Evolutionary conservation across 192 early-diverging fungal genomes (phyloP).

Genomic region (Funneliformis mosseae): DNA sequence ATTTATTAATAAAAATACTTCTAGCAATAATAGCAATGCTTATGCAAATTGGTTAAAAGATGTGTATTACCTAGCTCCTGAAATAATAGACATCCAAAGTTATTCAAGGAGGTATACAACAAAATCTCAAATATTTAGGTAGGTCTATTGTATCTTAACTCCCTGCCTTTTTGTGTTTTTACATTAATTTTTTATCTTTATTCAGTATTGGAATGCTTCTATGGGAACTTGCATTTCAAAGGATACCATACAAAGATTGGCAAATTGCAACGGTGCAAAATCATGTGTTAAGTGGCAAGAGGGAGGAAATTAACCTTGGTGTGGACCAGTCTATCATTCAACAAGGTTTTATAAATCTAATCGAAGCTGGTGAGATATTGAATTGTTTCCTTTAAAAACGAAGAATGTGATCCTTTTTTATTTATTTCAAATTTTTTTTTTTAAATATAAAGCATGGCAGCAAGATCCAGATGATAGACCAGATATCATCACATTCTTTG

Average conservation of each 20-base stretch:
- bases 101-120: neutral
- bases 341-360: conserved; percentile 1
- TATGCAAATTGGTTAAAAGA: neutral
- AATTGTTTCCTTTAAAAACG: too few relatives aligned
- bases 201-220: conserved; percentile 19
- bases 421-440: too few relatives aligned
- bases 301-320: neutral
- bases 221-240: conserved; percentile 14
- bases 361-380: neutral
- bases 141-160: neutral
- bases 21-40: neutral
- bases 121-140: neutral
- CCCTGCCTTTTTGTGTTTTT: neutral
- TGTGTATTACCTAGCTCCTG: neutral
- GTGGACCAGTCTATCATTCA: neutral
- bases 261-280: neutral
- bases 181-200: neutral
- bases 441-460: neutral
- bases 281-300: conserved; percentile 12
- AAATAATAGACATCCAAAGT: neutral
- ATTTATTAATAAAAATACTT: neutral
- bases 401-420: too few relatives aligned
- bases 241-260: conserved; percentile 20
- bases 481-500: neutral
- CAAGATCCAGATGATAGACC: neutral